phyloP scores from a whole-genome alignment of 177 flowering plant genomes.

The Tripterygium wilfordii region DNA sequence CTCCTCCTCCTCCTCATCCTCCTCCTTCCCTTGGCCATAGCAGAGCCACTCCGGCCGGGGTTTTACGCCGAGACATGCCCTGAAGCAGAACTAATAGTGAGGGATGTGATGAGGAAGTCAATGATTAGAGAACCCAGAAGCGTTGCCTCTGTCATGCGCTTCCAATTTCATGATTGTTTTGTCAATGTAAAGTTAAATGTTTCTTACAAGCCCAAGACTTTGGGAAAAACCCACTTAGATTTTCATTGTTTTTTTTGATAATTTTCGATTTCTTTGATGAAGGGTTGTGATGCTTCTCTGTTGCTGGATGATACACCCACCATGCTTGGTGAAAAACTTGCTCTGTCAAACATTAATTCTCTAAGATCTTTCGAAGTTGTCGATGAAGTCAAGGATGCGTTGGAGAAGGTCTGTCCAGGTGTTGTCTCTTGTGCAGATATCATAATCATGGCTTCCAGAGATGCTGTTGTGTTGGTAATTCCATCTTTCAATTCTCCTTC shows the following conservation, averaged over 20 bases:
- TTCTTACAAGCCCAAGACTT: too few species aligned
- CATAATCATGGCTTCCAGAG: slow-evolving; percentile 87
- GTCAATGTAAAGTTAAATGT: slow-evolving; percentile 65
- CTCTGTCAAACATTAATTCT: slow-evolving; percentile 80
- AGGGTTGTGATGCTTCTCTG: slow-evolving; percentile 96
- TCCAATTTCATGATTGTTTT: slow-evolving; percentile 94
- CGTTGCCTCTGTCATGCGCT: slow-evolving; percentile 88
- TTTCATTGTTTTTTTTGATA: not conserved
- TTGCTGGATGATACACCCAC: slow-evolving; percentile 80
- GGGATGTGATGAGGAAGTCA: slow-evolving; percentile 45
- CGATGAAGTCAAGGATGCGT: slow-evolving; percentile 61
- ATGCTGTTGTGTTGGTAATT: slow-evolving; percentile 78
- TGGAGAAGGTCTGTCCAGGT: slow-evolving; percentile 66
- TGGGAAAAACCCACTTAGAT: not conserved
- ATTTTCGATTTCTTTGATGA: not conserved
- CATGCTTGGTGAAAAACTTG: slow-evolving; percentile 79
- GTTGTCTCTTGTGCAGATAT: slow-evolving; percentile 91
- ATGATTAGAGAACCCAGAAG: slow-evolving; percentile 54
- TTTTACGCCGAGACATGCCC: slow-evolving; percentile 65
- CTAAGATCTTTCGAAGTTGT: slow-evolving; percentile 78
- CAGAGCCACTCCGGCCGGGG: slow-evolving; percentile 41
- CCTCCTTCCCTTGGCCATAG: too few species aligned
- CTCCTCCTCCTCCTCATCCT: too few species aligned
- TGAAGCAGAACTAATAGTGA: slow-evolving; percentile 45
- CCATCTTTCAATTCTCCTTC: not conserved